Conservation (phyloP, 495 filamentous ascomycete genomes). For the Massariosphaeria phaeospora region DNA sequence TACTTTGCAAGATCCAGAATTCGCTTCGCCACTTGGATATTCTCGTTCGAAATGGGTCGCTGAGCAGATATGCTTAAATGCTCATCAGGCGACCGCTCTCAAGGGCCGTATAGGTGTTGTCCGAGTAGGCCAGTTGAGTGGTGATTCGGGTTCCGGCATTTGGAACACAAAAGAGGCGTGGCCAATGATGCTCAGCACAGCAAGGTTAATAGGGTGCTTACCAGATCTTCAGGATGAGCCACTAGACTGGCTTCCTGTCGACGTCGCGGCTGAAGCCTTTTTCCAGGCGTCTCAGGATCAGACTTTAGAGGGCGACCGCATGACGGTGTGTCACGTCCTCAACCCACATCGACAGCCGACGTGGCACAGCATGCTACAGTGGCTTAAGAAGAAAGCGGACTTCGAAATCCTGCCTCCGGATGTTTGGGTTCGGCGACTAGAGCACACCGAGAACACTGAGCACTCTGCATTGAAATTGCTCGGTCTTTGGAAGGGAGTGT, state of each 20-base stretch:
- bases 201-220: constrained; percentile 46
- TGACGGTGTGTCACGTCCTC: constrained; percentile 47
- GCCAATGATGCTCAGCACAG: constrained; percentile 54
- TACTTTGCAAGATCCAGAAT: constrained; percentile 45
- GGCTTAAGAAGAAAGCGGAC: constrained; percentile 36
- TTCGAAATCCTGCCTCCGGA: constrained; percentile 42
- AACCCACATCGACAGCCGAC: constrained; percentile 43
- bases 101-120: constrained; percentile 41
- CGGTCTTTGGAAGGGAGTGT: constrained; percentile 47
- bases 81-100: constrained; percentile 28
- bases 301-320: not conserved
- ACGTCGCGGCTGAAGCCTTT: constrained; percentile 51
- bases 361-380: constrained; percentile 47
- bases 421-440: constrained; percentile 45
- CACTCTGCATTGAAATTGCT: constrained; percentile 45
- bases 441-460: constrained; percentile 30
- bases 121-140: constrained; percentile 57
- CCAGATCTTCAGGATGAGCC: constrained; percentile 48
- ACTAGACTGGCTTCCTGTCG: constrained; percentile 55
- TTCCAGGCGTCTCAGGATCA: constrained; percentile 41
- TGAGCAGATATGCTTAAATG: constrained; percentile 48
- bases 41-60: constrained; percentile 60
- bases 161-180: constrained; percentile 64
- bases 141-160: constrained; percentile 49
- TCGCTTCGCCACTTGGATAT: constrained; percentile 56